Percentiles rank a stretch among this genome's conserved stretches.
These are phyloP conservation scores for Salix purpurea DNA, from an alignment of 345 rosid species.

Conservation along the genomic window DNA sequence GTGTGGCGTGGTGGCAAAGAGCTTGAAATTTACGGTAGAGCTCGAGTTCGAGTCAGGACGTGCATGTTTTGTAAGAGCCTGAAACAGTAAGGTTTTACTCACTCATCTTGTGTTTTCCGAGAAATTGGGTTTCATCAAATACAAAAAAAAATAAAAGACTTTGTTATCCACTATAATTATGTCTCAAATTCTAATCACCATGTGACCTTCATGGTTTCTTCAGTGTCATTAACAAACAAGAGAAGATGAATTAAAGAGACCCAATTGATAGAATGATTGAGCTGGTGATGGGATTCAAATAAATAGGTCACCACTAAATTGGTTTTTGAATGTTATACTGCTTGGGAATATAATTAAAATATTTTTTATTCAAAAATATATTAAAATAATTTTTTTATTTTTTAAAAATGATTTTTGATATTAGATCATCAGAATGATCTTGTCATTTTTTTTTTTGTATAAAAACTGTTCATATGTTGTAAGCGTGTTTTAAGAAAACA, in stretches of 20 bases:
- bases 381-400: too few relatives aligned
- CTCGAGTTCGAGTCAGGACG: too few relatives aligned
- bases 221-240: background rate
- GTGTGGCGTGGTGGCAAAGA: accelerated
- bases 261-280: background rate
- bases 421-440: too few relatives aligned
- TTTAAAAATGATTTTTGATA: too few relatives aligned
- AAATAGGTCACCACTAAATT: background rate
- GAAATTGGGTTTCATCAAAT: too few relatives aligned
- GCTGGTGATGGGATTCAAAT: background rate
- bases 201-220: background rate
- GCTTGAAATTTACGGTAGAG: accelerated
- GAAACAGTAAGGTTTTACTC: accelerated
- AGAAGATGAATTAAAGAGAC: background rate
- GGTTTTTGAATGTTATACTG: background rate
- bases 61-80: accelerated
- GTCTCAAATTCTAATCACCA: background rate
- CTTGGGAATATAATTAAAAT: too few relatives aligned
- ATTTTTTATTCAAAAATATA: too few relatives aligned
- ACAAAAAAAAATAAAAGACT: too few relatives aligned
- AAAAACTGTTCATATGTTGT: too few relatives aligned
- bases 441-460: too few relatives aligned
- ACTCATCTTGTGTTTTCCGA: too few relatives aligned
- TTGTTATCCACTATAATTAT: background rate
- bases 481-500: too few relatives aligned